Conservation (phyloP, 192 early-diverging fungal species). For the Backusella liffmaniae region DNA sequence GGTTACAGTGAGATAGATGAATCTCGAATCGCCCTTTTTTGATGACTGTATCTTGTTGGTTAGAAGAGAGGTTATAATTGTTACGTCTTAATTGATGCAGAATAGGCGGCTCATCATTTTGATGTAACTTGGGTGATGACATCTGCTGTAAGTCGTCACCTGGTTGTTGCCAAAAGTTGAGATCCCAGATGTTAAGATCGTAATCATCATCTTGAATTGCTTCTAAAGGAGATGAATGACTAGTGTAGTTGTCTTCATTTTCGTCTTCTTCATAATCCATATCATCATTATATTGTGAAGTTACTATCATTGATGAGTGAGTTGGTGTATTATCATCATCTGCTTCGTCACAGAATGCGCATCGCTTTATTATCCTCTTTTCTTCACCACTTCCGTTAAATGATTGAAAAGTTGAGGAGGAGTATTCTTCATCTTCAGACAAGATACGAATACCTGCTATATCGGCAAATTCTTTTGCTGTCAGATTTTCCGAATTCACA, state of each 20-base stretch:
- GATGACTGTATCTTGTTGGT: neutral
- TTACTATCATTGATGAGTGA: neutral
- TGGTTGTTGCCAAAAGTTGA: conserved; percentile 1
- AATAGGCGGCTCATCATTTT: neutral
- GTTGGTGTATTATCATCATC: neutral
- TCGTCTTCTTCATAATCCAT: neutral
- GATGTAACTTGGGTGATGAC: neutral
- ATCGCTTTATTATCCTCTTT: neutral
- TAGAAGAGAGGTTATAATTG: neutral
- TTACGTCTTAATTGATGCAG: conserved; percentile 17
- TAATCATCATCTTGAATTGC: neutral
- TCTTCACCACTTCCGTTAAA: neutral
- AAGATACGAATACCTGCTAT: conserved; percentile 31
- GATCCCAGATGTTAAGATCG: neutral
- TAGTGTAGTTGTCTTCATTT: neutral
- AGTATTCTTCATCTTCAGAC: conserved; percentile 13
- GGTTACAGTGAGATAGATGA: conserved; percentile 4
- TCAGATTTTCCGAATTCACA: conserved; percentile 36
- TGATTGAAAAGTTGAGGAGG: neutral
- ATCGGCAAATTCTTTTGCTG: conserved; percentile 41
- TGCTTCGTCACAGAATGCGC: conserved; percentile 2
- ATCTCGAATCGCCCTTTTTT: conserved; percentile 26
- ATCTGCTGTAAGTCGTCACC: neutral
- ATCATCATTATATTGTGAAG: neutral
- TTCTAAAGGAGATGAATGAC: neutral